Base-by-base conservation (phyloP, 371 early-diverging fungal genomes). In the Phascolomyces articulosus region DNA sequence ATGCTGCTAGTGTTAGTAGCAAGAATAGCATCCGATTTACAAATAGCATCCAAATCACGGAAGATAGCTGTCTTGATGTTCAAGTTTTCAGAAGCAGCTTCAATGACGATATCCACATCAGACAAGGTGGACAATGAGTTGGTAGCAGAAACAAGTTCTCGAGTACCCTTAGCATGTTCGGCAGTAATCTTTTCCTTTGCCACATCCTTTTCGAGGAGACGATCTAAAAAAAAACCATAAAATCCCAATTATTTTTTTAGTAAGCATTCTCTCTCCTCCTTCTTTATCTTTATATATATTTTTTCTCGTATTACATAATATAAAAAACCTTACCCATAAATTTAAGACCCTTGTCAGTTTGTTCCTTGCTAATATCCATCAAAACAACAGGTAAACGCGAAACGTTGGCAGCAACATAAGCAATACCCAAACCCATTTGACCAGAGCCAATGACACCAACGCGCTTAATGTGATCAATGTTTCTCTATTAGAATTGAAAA, bases 381-480 rank as follows among this genome's bases (percentile, higher is more conserved):
- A 96, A 68, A 40, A 92, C 74, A 2, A 95, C 94, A 26, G 89
- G 88, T 26, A 92, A 74, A 70, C 91, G 87, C 58, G 96, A 91
- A 4, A 90, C 85, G 44, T 89, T 88, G 28, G 97, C 96, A 38
- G 94, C 89, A n/a, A 98, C 99, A 58, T 94, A 90, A 7, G 95
- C 98, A 69, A 98, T 98, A 40, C 99, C 99, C 55, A 92, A 78
- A 28, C 99, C 96, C 94, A 94, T 94, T 78, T 94, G 94, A 8
- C 94, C 94, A 8, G 93, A 85, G 54, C 94, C 94, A 58, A 94
- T 83, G 44, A 94, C 88, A 67, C 92, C 90, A 41, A 94, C 76
- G 29, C 80, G 75, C 69, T 86, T 85, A 40, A 89, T 79, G 48
- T 74, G 69, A 41, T 69, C 71, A 58, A 71, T 63, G 56, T 55